Base-by-base conservation (phyloP, 2,329 filamentous ascomycete species). In the Cercospora janseana region DNA sequence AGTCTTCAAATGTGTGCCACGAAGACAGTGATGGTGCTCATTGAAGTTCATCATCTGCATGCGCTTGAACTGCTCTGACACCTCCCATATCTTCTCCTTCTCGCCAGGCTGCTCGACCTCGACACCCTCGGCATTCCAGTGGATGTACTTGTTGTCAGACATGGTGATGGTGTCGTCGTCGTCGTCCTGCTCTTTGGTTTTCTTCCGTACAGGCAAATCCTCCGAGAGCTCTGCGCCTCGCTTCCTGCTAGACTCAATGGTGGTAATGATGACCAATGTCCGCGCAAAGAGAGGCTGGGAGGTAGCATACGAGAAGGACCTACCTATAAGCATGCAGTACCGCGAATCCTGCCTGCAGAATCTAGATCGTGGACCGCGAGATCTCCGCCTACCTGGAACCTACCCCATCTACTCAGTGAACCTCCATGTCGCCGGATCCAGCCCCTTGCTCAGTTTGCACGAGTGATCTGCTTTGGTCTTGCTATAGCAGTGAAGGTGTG, bases 1-100 rank as follows among this genome's bases (percentile, higher is more conserved):
- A 5, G 66, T 68, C 58, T 69, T 69, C 40, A 70, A 56, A 46
- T 70, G 64, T 6, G 65, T 70, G 26, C 67, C 68, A n/a, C 68
- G 66, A 26, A 68, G 61, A 34, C 61, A 67, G 55, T 69, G 68
- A 32, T 62, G 61, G 52, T 70, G 65, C 49, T 67, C 65, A 46
- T 70, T 66, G 61, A 70, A 69, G 37, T 70, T 69, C 60, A 69
- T 69, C 62, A 70, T 68, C 52, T 71, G 67, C 58, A 70, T 66
- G 5, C 65, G 58, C 32, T 66, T 65, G 62, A 68, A 67, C 43
- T 66, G 66, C 46, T 66, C 65, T 48, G 69, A 69, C 9, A 67
- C 66, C 38, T 63, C 63, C 35, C 66, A 60, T 35, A 71, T 70
- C 55, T 65, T 65, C 54, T 69, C 62, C 46, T 66, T 60, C 52